These are phyloP conservation scores for Xylariomycetidae sp. DNA, from an alignment of 2,329 filamentous ascomycete species.

Conservation along the genomic window DNA sequence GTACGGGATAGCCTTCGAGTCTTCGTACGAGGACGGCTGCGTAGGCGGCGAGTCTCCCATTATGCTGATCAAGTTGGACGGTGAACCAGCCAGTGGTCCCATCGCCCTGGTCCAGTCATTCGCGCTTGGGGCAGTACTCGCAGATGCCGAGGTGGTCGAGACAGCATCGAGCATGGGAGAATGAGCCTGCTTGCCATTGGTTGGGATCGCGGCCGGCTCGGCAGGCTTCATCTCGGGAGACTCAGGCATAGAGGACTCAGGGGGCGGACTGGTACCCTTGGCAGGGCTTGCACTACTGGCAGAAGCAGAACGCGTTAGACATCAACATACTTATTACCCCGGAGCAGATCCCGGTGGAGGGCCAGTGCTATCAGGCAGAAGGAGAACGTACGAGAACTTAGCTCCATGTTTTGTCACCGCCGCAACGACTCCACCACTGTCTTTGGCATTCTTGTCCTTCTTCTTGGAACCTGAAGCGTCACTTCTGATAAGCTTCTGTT, in stretches of 20 bases:
- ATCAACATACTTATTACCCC: conserved; percentile 1
- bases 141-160: conserved; percentile 25
- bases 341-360: conserved; percentile 1
- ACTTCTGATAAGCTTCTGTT: conserved; percentile 25
- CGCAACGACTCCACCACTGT: conserved; percentile 27
- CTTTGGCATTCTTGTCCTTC: conserved; percentile 30
- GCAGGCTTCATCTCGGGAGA: conserved; percentile 27
- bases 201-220: conserved; percentile 24
- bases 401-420: conserved; percentile 31
- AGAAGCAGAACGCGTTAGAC: conserved; percentile 10
- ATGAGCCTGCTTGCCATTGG: conserved; percentile 16
- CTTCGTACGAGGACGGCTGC: conserved; percentile 31
- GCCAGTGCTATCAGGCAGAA: neutral
- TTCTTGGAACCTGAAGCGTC: conserved; percentile 28
- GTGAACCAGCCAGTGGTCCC: conserved; percentile 26
- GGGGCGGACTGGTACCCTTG: conserved; percentile 19
- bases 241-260: conserved; percentile 20
- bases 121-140: conserved; percentile 27
- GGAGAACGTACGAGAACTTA: conserved; percentile 25
- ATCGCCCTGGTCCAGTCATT: conserved; percentile 27
- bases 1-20: conserved; percentile 23
- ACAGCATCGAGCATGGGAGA: conserved; percentile 26
- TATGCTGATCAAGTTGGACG: conserved; percentile 29
- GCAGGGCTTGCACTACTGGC: conserved; percentile 13
- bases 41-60: conserved; percentile 31